phyloP scores from a whole-genome alignment of 2,329 filamentous ascomycete genomes.

The Fusarium oxysporum region DNA sequence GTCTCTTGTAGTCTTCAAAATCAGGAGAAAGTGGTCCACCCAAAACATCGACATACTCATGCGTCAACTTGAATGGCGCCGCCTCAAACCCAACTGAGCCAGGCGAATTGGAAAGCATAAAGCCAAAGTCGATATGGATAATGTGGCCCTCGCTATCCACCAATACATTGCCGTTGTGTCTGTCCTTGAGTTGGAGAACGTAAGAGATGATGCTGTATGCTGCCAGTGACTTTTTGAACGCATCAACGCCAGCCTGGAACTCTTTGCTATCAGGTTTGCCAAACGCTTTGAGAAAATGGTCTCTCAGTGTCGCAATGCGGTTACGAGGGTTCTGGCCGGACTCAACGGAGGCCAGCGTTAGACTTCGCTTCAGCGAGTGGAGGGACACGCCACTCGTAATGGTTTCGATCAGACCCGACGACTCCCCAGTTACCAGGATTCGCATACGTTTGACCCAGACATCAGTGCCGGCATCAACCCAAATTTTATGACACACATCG shows the following conservation, averaged over 20 bases:
- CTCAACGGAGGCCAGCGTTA: slow-evolving; percentile 81
- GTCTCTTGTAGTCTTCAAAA: slow-evolving; percentile 79
- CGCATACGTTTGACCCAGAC: slow-evolving; percentile 94
- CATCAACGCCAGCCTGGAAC: slow-evolving; percentile 78
- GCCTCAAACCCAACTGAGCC: slow-evolving; percentile 88
- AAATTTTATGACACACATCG: slow-evolving; percentile 83
- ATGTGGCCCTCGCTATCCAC: slow-evolving; percentile 89
- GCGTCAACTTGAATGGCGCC: slow-evolving; percentile 86
- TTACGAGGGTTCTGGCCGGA: slow-evolving; percentile 78
- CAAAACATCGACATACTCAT: slow-evolving; percentile 87
- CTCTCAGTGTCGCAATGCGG: slow-evolving; percentile 81
- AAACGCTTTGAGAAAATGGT: slow-evolving; percentile 86
- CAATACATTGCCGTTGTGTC: slow-evolving; percentile 87
- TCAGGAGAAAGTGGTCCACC: slow-evolving; percentile 77
- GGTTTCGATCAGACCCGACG: slow-evolving; percentile 85
- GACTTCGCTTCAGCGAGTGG: slow-evolving; percentile 83
- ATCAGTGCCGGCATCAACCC: slow-evolving; percentile 77
- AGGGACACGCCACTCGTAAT: slow-evolving; percentile 91
- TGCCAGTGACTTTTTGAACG: slow-evolving; percentile 84
- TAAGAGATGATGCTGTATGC: slow-evolving; percentile 90
- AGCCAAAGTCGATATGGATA: slow-evolving; percentile 90
- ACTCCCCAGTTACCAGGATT: slow-evolving; percentile 86
- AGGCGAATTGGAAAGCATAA: slow-evolving; percentile 89
- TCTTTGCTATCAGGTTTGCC: slow-evolving; percentile 75
- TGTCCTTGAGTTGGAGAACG: slow-evolving; percentile 84